Base-by-base conservation (phyloP, 768 basidiomycete genomes). In the Thelephora ganbajun region DNA sequence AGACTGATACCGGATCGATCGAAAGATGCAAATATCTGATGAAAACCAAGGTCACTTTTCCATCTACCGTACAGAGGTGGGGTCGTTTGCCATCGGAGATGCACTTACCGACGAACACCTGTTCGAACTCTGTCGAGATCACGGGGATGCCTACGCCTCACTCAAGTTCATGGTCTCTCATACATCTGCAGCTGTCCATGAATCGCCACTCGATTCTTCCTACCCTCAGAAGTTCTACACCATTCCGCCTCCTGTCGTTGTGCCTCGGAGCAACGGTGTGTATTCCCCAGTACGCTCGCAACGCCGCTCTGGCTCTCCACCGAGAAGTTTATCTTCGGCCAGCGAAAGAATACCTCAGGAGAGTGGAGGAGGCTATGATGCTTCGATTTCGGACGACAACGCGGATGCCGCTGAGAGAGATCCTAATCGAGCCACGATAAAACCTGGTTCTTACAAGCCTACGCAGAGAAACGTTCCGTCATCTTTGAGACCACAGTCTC, bases 41-140 rank as follows among this genome's bases (percentile, higher is more conserved):
- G 92, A 93, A 50, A 88, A 94, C 48, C 80, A 85, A 58, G 61
- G 70, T 6, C 76, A 73, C 23, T 81, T 82, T 59, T 76, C 80
- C 20, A 83, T 98, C 47, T 91, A 87, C 67, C 83, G 80, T 51
- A 94, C 91, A 0, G 85, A 88, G 63, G 83, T 96, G 56, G 87
- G 85, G 50, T 73, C 76, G 22, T 82, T 71, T 53, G 83, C 83
- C 14, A 74, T 83, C 39, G 79, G 86, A 3, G 79, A 80, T 12
- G 77, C 90, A 6, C 64, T 96, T 30, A 65, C 74, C 11, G 77
- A 83, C 51, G 81, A 88, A 23, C 69, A 68, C 51, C 66, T 98
- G 5, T 73, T 85, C 56, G 70, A 75, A 14, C 70, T 92, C 33
- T 90, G 89, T 61, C 69, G 70, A 47, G 70, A 79, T 36, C 65